Base-by-base conservation (phyloP, 2,329 filamentous ascomycete genomes). In the Fusarium sp. region DNA sequence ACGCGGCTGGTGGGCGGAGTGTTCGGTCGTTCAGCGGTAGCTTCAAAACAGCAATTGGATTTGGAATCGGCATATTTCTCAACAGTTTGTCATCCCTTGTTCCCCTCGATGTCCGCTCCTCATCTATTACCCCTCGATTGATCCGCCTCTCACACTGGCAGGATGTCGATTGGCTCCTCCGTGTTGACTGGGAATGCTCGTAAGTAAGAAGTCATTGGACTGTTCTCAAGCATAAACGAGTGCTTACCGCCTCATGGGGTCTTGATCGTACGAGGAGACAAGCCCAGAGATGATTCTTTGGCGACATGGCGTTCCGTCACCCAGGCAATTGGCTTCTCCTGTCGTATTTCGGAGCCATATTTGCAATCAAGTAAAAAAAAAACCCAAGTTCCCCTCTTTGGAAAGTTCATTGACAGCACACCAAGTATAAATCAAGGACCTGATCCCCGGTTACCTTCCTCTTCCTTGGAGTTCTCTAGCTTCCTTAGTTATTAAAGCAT, bases 11-110 rank as follows among this genome's bases (percentile, higher is more conserved):
- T 67, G 73, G 74, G 73, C 70, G 75, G 75, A 75, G 76, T 74
- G 69, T 76, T 75, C 72, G 75, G 70, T 75, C 64, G 69, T 76
- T 77, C 62, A 77, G 78, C 75, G 76, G 72, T 80, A 79, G 80
- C 72, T 78, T 80, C 71, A 69, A 73, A 75, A 77, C 72, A 77
- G 66, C 71, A 79, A 78, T 81, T 80, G 77, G 78, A 80, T 80
- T 75, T 76, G 66, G 70, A 73, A 74, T 66, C 64, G 77, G 66
- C 74, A 74, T 69, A 60, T 67, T 69, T 75, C 66, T 70, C 74
- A 68, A 66, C 71, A 63, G 22, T 63, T 51, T 50, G 26, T 32
- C 42, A 41, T 20, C 22, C 41, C 26, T 53, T 42, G 45, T 58
- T n/a, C 44, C 45, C 36, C 26, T 26, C 47, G n/a, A 53, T 42